Evolutionary conservation across 2,329 filamentous ascomycete genomes (phyloP).

Genomic region (Zasmidium angulare): DNA sequence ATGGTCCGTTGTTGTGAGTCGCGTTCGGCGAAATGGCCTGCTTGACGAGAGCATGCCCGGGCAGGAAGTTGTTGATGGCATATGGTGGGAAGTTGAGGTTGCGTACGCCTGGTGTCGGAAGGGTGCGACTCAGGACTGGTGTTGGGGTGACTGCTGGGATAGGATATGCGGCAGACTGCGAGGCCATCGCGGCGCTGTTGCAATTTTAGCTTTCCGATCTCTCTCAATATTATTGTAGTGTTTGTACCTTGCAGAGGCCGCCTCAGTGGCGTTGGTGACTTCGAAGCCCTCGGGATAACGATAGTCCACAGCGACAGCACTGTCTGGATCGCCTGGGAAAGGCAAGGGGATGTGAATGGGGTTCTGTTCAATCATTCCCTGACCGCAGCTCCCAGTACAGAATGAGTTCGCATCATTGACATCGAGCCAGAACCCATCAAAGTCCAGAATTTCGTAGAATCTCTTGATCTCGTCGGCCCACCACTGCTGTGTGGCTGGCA

Average conservation of each 20-base stretch:
- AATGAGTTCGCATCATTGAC: slow-evolving; percentile 25
- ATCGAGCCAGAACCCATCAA: slow-evolving; percentile 33
- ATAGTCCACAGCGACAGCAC: slow-evolving; percentile 17
- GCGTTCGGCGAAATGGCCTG: slow-evolving; percentile 28
- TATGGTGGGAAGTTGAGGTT: slow-evolving; percentile 28
- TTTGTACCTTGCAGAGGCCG: slow-evolving; percentile 18
- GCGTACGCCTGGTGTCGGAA: slow-evolving; percentile 23
- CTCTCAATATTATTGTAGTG: not conserved
- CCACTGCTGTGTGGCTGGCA: slow-evolving; percentile 21
- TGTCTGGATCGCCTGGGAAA: slow-evolving; percentile 22
- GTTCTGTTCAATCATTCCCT: slow-evolving; percentile 19
- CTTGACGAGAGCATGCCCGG: slow-evolving; percentile 28
- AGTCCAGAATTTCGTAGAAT: slow-evolving; percentile 20
- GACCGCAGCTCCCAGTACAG: slow-evolving; percentile 28
- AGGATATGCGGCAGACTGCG: slow-evolving; percentile 22
- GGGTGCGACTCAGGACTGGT: slow-evolving; percentile 21
- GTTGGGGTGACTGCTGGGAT: slow-evolving; percentile 14
- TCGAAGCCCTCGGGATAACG: slow-evolving; percentile 29
- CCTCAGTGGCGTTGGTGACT: slow-evolving; percentile 30
- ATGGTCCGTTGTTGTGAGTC: slow-evolving; percentile 25
- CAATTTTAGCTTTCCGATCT: not conserved
- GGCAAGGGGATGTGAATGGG: slow-evolving; percentile 24
- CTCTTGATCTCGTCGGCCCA: slow-evolving; percentile 27
- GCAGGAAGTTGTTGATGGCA: slow-evolving; percentile 25
- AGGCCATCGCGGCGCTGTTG: slow-evolving; percentile 15